These are phyloP conservation scores for Acanthamoeba triangularis DNA, from an alignment of 208 protist genomes.

Conservation along the genomic window DNA sequence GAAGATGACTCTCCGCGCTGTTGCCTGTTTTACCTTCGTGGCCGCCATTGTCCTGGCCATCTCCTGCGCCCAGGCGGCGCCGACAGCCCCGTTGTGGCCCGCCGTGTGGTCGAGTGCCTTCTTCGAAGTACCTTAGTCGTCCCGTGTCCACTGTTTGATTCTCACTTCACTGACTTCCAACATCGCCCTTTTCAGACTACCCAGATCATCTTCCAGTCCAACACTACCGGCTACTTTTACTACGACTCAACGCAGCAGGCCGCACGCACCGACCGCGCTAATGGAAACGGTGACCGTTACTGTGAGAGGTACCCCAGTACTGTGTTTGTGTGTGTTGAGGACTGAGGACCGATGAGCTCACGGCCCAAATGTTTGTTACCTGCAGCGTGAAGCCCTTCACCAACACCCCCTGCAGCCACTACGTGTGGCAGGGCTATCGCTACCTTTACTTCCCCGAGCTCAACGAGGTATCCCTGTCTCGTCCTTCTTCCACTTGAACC, in stretches of 20 bases:
- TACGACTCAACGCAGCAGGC: neutral
- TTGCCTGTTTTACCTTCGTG: no score
- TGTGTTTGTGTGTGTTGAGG: no score
- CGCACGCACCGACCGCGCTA: neutral
- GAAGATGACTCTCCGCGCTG: no score
- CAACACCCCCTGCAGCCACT: slow-evolving; percentile 11
- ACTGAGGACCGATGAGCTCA: no score
- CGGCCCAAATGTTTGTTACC: neutral
- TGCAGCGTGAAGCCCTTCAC: neutral
- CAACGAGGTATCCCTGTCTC: neutral
- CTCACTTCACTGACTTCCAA: no score
- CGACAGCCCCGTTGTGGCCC: neutral
- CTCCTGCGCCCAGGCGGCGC: neutral
- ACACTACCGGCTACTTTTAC: slow-evolving; percentile 3
- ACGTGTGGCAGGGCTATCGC: slow-evolving; percentile 43
- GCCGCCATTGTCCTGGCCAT: neutral
- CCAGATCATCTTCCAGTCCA: neutral
- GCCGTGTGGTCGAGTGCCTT: neutral
- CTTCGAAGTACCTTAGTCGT: neutral
- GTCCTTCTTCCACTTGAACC: neutral
- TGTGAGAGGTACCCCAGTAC: slow-evolving; percentile 30
- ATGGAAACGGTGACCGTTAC: slow-evolving; percentile 5
- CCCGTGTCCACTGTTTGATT: no score
- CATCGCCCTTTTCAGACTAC: no score
- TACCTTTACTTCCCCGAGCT: slow-evolving; percentile 5